These are phyloP conservation scores for Prototheca stagnorum DNA, from an alignment of 163 green algal genomes.

Conservation along the genomic window DNA sequence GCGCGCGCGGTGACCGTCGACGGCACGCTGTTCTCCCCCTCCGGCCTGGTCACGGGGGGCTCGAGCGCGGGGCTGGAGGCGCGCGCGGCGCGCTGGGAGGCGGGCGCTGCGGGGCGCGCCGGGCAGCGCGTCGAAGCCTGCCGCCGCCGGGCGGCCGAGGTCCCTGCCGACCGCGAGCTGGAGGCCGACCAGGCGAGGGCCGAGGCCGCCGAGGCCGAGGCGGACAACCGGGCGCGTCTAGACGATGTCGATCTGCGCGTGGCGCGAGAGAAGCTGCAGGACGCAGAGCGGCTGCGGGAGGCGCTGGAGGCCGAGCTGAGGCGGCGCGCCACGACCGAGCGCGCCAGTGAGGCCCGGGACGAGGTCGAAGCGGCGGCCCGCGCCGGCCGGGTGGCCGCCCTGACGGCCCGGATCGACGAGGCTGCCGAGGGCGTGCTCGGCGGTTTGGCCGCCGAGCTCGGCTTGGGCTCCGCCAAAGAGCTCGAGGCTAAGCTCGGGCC, in stretches of 20 bases:
- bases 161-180: slow-evolving; percentile 2
- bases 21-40: slow-evolving; percentile 73
- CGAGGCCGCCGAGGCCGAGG: slow-evolving; percentile 12
- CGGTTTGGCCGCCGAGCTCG: slow-evolving; percentile 43
- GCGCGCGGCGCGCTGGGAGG: slow-evolving; percentile 54
- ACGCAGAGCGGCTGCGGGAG: slow-evolving; percentile 11
- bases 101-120: slow-evolving; percentile 10
- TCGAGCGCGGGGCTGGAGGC: slow-evolving; percentile 33
- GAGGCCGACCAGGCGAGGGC: slow-evolving; percentile 14
- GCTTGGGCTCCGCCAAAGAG: slow-evolving; percentile 73
- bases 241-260: slow-evolving; percentile 6
- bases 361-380: slow-evolving; percentile 12
- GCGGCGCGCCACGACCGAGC: slow-evolving; percentile 5
- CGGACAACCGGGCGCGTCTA: slow-evolving; percentile 4
- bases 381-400: slow-evolving; percentile 4
- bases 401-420: slow-evolving; percentile 45
- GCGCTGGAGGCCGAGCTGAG: slow-evolving; percentile 12
- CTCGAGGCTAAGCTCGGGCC: slow-evolving; percentile 65
- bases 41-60: slow-evolving; percentile 53
- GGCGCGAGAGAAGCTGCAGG: slow-evolving; percentile 21
- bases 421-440: slow-evolving; percentile 61
- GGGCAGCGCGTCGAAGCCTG: neutral
- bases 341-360: slow-evolving; percentile 12
- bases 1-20: slow-evolving; percentile 67
- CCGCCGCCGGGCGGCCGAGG: neutral